Base-by-base conservation (phyloP, 1,284 basidiomycete genomes). In the Tausonia pullulans region DNA sequence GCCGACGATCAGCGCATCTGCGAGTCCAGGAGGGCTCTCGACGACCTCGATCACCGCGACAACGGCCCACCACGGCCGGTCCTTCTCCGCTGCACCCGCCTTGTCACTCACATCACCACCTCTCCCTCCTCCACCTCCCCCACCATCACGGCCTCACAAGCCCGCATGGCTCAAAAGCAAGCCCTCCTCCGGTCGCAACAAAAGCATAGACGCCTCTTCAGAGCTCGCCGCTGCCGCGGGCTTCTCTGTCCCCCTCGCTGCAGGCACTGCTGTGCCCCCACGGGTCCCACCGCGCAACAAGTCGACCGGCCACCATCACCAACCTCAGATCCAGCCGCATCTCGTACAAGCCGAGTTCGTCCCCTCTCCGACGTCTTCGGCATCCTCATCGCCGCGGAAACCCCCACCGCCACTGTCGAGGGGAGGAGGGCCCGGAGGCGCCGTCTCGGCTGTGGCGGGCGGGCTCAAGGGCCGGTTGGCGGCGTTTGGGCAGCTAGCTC, bases 401-500 rank as follows among this genome's bases (percentile, higher is more conserved):
- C n/a, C 10, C 16, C 43, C 16, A 5, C 14, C 13, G 2, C 5
- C 46, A 10, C 14, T 11, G 11, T 6, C 50, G 10, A 9, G 14
- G 14, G 14, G 27, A 7, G 1, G 39, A 44, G 11, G 10, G 41
- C 13, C 0, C 49, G 39, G 16, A 44, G 11, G 39, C 14, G 39
- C 44, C 9, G 39, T 39, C 16, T 55, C 27, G 6, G n/a, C 43
- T 5, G 44, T 52, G n/a, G 40, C 16, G 11, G 56, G 43, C n/a
- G 64, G 64, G 41, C 53, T 65, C 13, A 61, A 61, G 41, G 60
- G 60, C 5, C 54, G 64, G 2, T 56, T 65, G 4, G 64, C 64
- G 0, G 64, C 64, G 16, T 61, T 59, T 13, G 58, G 63, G 7
- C 45, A 58, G 40, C 43, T 61, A 0, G 63, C 53, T 11, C 50